These are phyloP conservation scores for Lasiodiplodia sp. DNA, from an alignment of 2,329 filamentous ascomycete genomes.

Conservation along the genomic window DNA sequence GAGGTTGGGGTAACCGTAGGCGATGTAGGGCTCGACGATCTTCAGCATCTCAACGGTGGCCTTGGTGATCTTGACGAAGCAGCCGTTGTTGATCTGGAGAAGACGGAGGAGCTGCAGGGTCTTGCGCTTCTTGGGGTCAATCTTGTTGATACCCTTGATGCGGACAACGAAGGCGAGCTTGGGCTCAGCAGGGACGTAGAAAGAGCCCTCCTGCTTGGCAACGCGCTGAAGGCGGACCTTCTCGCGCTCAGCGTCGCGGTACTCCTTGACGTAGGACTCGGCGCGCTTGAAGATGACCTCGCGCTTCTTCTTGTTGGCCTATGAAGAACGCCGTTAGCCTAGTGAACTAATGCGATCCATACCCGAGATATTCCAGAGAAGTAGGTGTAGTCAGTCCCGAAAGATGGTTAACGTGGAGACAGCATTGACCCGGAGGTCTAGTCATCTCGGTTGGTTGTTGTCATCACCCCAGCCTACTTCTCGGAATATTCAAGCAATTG, in stretches of 20 bases:
- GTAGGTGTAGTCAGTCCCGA: conserved; percentile 82
- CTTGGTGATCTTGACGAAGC: conserved; percentile 98
- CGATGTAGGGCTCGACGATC: conserved; percentile 98
- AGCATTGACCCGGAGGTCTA: conserved; percentile 94
- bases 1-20: conserved; percentile 99
- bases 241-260: conserved; percentile 97
- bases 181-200: conserved; percentile 92
- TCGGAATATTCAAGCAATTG: conserved; percentile 1
- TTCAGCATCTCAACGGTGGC: conserved; percentile 97
- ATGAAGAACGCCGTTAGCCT: conserved; percentile 46
- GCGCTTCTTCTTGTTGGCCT: conserved; percentile 99
- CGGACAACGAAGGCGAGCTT: conserved; percentile 98
- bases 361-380: conserved; percentile 41
- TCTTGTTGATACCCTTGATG: conserved; percentile 99
- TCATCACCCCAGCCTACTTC: conserved; percentile 74
- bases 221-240: conserved; percentile 91
- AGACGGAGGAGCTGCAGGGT: conserved; percentile 99
- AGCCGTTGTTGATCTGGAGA: conserved; percentile 99
- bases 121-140: conserved; percentile 99
- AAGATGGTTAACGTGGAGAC: conserved; percentile 99
- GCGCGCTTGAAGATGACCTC: conserved; percentile 99
- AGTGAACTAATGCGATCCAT: conserved; percentile 30
- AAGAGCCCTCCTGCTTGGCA: conserved; percentile 89
- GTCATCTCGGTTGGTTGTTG: conserved; percentile 83
- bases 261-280: conserved; percentile 99